phyloP scores from a whole-genome alignment of 2,329 filamentous ascomycete species.

The Penicillium hordei region DNA sequence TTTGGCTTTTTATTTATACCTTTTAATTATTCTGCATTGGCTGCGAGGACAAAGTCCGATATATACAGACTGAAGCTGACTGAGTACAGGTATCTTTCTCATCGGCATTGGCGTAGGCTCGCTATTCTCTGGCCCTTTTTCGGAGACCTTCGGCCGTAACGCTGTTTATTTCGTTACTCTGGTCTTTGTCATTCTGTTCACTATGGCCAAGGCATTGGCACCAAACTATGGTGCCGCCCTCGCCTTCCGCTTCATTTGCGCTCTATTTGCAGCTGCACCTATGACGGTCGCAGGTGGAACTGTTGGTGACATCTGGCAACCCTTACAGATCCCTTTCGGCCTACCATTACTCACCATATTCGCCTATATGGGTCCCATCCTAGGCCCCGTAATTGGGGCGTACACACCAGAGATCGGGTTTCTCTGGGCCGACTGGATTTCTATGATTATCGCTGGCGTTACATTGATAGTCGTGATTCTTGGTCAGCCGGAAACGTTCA shows the following conservation, averaged over 20 bases:
- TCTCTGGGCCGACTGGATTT: constrained; percentile 50
- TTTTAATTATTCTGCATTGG: not conserved
- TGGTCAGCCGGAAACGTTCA: constrained; percentile 52
- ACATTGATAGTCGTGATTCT: constrained; percentile 40
- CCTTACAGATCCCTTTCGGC: constrained; percentile 48
- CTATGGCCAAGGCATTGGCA: constrained; percentile 49
- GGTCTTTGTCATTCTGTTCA: constrained; percentile 48
- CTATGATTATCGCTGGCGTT: constrained; percentile 38
- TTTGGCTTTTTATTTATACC: not conserved
- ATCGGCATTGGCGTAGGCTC: constrained; percentile 51
- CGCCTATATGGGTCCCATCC: constrained; percentile 37
- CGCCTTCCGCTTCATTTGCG: constrained; percentile 51
- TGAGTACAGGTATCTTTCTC: constrained; percentile 21
- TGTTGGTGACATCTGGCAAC: constrained; percentile 48
- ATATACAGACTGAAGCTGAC: not conserved
- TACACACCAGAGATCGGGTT: constrained; percentile 17
- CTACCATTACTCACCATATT: constrained; percentile 53
- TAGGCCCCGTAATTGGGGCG: constrained; percentile 21
- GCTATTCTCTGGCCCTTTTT: constrained; percentile 50
- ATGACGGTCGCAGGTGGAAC: constrained; percentile 48
- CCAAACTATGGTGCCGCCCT: constrained; percentile 52
- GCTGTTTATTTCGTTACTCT: constrained; percentile 51
- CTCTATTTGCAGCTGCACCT: constrained; percentile 47
- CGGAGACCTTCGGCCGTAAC: constrained; percentile 52
- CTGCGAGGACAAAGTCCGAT: not conserved